These are phyloP conservation scores for Lachnellula arida DNA, from an alignment of 2,329 filamentous ascomycete species.

Conservation along the genomic window DNA sequence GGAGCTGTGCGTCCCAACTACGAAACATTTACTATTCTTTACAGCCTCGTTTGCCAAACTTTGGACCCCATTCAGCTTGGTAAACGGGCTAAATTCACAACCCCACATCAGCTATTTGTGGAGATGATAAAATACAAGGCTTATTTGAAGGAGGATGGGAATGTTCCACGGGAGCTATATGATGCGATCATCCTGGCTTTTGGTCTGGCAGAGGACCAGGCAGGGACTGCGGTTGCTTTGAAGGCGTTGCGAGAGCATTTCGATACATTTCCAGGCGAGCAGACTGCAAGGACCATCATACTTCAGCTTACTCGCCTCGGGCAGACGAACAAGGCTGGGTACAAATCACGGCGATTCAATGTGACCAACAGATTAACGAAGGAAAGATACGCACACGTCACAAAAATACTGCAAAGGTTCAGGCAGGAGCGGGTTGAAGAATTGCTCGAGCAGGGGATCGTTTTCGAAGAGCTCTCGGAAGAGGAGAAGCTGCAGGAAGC, in stretches of 20 bases:
- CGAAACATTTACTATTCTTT: constrained; percentile 30
- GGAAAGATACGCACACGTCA: constrained; percentile 40
- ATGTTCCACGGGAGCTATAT: constrained; percentile 45
- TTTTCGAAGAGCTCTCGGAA: constrained; percentile 24
- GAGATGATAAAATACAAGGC: constrained; percentile 44
- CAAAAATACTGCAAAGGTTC: constrained; percentile 40
- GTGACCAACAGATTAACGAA: constrained; percentile 35
- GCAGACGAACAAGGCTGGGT: constrained; percentile 30
- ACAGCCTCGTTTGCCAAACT: constrained; percentile 24
- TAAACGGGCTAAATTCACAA: constrained; percentile 5
- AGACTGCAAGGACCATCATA: constrained; percentile 43
- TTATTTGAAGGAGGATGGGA: constrained; percentile 29
- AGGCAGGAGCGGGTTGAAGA: constrained; percentile 27
- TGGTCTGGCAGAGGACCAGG: constrained; percentile 43
- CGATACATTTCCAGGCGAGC: constrained; percentile 40
- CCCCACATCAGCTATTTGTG: constrained; percentile 35
- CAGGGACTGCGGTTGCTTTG: constrained; percentile 45
- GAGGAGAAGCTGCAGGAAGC: constrained; percentile 29
- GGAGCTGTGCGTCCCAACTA: constrained; percentile 23
- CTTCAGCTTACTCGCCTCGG: constrained; percentile 43
- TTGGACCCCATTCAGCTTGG: constrained; percentile 1
- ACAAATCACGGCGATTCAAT: constrained; percentile 34
- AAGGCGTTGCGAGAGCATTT: constrained; percentile 41
- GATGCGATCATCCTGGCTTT: constrained; percentile 48
- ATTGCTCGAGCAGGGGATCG: constrained; percentile 25